Evolutionary conservation across 163 green algal genomes (phyloP).

Genomic region (Prototheca cutis): DNA sequence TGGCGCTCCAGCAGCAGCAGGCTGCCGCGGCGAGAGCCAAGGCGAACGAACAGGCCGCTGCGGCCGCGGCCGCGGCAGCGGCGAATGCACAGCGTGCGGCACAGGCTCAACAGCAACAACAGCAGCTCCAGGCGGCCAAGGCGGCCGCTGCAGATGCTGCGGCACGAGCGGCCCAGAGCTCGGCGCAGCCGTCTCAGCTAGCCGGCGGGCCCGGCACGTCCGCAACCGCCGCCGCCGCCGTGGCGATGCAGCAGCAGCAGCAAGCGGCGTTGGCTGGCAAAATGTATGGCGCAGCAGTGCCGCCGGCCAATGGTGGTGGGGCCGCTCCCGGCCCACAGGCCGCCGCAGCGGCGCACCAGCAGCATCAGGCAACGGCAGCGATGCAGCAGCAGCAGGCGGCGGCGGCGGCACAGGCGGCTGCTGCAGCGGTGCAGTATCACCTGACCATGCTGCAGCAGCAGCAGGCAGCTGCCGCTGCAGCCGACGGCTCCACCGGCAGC

Average conservation of each 20-base stretch:
- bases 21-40: background rate
- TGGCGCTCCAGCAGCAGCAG: background rate
- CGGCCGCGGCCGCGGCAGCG: too few species aligned
- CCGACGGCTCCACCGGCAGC: background rate
- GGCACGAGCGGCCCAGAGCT: background rate
- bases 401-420: background rate
- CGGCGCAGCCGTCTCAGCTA: background rate
- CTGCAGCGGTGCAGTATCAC: slow-evolving; percentile 1
- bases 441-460: background rate
- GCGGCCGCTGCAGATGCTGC: too few species aligned
- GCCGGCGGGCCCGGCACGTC: too few species aligned
- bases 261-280: too few species aligned
- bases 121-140: background rate
- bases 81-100: too few species aligned
- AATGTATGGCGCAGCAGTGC: too few species aligned
- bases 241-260: slow-evolving; percentile 1
- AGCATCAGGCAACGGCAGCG: background rate
- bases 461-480: too few species aligned
- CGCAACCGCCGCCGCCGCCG: background rate
- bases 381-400: slow-evolving; percentile 1
- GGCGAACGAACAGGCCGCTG: background rate
- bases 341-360: background rate
- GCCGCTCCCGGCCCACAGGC: too few species aligned
- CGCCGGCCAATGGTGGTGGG: background rate
- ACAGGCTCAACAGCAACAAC: too few species aligned